Percentiles rank a stretch among this genome's conserved stretches.
Conservation (phyloP, 2,329 filamentous ascomycete genomes). For the Leptographium procerum region DNA sequence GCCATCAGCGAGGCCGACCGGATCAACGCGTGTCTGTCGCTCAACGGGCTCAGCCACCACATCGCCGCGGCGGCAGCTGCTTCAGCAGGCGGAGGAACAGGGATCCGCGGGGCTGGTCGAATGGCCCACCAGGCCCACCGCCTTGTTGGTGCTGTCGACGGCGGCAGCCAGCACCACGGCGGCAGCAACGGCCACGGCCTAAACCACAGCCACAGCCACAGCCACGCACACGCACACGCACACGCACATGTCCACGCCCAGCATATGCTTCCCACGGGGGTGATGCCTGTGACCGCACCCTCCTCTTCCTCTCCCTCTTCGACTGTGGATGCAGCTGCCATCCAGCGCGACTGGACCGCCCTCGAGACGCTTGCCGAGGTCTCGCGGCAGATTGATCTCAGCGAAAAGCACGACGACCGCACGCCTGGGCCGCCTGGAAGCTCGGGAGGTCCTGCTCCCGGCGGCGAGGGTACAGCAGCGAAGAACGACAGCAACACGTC, state of each 20-base stretch:
- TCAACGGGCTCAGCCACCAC: slow-evolving; percentile 50
- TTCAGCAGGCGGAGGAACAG: slow-evolving; percentile 8
- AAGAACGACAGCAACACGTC: not conserved
- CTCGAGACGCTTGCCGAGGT: slow-evolving; percentile 82
- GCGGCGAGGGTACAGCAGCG: not conserved
- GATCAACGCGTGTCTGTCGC: slow-evolving; percentile 60
- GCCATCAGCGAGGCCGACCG: slow-evolving; percentile 64
- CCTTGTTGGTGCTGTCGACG: no score
- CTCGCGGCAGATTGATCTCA: slow-evolving; percentile 64
- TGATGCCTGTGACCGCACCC: not conserved
- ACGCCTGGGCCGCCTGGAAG: slow-evolving; percentile 28
- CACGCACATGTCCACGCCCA: no score
- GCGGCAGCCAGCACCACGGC: not conserved
- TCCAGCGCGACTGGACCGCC: slow-evolving; percentile 55
- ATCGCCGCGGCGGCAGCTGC: slow-evolving; percentile 14
- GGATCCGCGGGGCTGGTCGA: not conserved
- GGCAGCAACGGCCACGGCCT: not conserved
- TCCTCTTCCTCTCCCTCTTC: slow-evolving; percentile 6
- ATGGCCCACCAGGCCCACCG: not conserved
- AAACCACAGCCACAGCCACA: slow-evolving; percentile 1
- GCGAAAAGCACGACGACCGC: slow-evolving; percentile 45
- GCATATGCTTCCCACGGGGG: slow-evolving; percentile 10
- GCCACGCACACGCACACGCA: slow-evolving; percentile 4
- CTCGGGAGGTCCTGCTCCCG: slow-evolving; percentile 19
- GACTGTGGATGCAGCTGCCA: slow-evolving; percentile 26